Conservation (phyloP, 495 filamentous ascomycete genomes). For the Hypomontagnella monticulosa region DNA sequence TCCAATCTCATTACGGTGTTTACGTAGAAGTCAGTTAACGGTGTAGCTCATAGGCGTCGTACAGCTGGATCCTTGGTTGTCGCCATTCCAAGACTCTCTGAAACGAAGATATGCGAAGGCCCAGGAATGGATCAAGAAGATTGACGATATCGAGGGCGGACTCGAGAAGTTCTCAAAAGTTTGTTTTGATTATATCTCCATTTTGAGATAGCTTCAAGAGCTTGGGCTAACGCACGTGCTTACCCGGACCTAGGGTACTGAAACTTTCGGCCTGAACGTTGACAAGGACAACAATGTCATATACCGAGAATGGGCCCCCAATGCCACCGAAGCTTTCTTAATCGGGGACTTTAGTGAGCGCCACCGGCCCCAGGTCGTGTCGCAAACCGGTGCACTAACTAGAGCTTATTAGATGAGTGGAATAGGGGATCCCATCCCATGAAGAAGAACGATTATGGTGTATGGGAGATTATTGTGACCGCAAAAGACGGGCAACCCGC, state of each 20-base stretch:
- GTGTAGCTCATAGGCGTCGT: constrained; percentile 72
- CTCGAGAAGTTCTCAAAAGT: constrained; percentile 92
- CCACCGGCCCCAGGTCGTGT: constrained; percentile 1
- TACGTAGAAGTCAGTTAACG: constrained; percentile 28
- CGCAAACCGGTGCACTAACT: constrained; percentile 17
- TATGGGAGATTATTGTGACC: constrained; percentile 84
- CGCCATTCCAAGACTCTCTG: constrained; percentile 81
- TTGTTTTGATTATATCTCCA: constrained; percentile 36
- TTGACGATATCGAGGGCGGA: constrained; percentile 86
- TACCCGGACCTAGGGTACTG: constrained; percentile 70
- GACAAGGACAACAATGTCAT: constrained; percentile 81
- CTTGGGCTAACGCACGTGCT: constrained; percentile 19
- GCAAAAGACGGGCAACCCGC: constrained; percentile 75
- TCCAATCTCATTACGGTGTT: neutral
- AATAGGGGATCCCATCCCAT: constrained; percentile 82
- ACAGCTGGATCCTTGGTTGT: constrained; percentile 88
- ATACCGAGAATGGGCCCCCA: constrained; percentile 97
- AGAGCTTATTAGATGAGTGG: constrained; percentile 76
- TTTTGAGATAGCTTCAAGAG: neutral
- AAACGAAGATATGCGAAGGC: constrained; percentile 80
- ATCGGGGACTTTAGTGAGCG: constrained; percentile 91
- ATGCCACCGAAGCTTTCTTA: constrained; percentile 82
- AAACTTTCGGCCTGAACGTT: constrained; percentile 84
- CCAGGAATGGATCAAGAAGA: constrained; percentile 85
- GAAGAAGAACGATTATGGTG: constrained; percentile 84